phyloP scores from a whole-genome alignment of 768 basidiomycete species.

The Tylopilus balloui region DNA sequence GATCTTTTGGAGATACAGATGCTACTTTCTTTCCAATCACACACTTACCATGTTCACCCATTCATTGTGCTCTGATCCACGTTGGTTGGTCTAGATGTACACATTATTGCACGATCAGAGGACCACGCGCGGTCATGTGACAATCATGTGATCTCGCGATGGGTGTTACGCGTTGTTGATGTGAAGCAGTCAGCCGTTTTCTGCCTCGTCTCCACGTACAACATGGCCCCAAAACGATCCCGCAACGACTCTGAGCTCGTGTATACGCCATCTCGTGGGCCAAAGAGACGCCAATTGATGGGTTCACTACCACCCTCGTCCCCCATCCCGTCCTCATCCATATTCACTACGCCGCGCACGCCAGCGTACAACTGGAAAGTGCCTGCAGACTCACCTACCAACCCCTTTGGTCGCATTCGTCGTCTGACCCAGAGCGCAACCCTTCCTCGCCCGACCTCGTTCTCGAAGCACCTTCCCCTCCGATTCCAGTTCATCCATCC shows the following conservation, averaged over 20 bases:
- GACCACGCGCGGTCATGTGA: conserved; percentile 19
- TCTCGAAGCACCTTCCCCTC: conserved; percentile 57
- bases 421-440: conserved; percentile 35
- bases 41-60: too few species aligned
- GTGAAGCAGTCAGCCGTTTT: background rate
- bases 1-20: too few species aligned
- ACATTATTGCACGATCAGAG: too few species aligned
- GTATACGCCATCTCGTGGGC: conserved; percentile 28
- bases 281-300: conserved; percentile 22
- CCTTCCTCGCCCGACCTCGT: conserved; percentile 43
- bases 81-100: too few species aligned
- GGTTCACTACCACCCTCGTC: conserved; percentile 27
- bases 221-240: conserved; percentile 30
- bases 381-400: conserved; percentile 66
- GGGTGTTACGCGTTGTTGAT: conserved; percentile 11
- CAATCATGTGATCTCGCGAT: conserved; percentile 12
- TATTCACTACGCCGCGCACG: conserved; percentile 33
- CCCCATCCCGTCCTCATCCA: conserved; percentile 25
- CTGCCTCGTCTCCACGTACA: background rate
- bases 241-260: conserved; percentile 26
- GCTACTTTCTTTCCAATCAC: too few species aligned
- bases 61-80: too few species aligned
- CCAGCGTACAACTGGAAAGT: conserved; percentile 38
- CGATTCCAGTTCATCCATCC: conserved; percentile 55
- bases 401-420: conserved; percentile 61